Evolutionary conservation across 306 rosid species (phyloP), one percentile per base, ranked within the genome.

Genomic region (Cucurbita pepo): DNA sequence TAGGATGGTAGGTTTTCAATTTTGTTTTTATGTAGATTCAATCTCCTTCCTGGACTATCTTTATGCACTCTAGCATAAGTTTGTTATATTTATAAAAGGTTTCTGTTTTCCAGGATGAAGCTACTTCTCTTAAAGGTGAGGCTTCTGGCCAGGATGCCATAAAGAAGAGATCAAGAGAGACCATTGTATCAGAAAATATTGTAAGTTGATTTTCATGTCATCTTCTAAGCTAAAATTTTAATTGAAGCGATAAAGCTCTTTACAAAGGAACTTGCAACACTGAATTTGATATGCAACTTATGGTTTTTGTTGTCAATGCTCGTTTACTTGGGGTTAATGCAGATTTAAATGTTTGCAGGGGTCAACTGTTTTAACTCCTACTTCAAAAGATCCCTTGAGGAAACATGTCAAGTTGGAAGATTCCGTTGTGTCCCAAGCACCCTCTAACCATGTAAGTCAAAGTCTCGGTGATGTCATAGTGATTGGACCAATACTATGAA

Each of bases 371-470:
- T 60, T 56, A 71, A 72, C 84, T 18, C 73, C 78, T 64, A 69
- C 57, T 78, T 74, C 78, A 65, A 81, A 73, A 43, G 82, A 81
- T 55, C 83, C 83, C 55, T 75, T 69, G 61, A 81, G 73, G 58
- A 86, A 88, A 81, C 85, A 78, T 76, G 79, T 55, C 77, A 84
- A 84, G 80, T 55, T 86, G 73, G 86, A 82, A 44, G 79, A 63
- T 79, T 25, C 76, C 77, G 64, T 81, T 43, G 72, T 54, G 71
- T 47, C 77, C 63, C 62, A 38, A 65, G 80, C 77, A 72, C 21
- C 84, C 56, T 59, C 70, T 43, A 61, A 66, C 70, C 71, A 54
- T 74, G 94, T 88, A 83, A 82, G 94, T 78, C 62, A 53, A 81
- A 25, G 79, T 54, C 52, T 14, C 57, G 50, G 9, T 54, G 51